These are phyloP conservation scores for Mallotus repandus DNA, from an alignment of 441 rosid species.

Conservation along the genomic window DNA sequence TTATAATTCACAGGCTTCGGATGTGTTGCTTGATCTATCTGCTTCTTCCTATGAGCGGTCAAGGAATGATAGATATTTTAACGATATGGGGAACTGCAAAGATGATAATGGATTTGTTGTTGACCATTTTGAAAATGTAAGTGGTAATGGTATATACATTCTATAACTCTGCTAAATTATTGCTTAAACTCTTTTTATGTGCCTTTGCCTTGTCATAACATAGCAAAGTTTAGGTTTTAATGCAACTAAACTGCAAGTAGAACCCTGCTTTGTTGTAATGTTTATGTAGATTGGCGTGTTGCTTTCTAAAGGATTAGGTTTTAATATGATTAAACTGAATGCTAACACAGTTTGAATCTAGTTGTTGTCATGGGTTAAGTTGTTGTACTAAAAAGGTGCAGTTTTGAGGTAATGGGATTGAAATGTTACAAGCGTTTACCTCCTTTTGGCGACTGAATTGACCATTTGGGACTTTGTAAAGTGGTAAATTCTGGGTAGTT, in stretches of 20 bases:
- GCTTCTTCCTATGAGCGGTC: conserved; percentile 47
- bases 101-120: conserved; percentile 27
- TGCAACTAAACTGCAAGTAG: too few relatives aligned
- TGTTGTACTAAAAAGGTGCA: too few relatives aligned
- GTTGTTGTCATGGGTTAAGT: too few relatives aligned
- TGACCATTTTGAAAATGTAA: conserved; percentile 51
- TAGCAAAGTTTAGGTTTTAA: too few relatives aligned
- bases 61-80: conserved; percentile 23
- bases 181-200: neutral
- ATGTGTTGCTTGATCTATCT: conserved; percentile 63
- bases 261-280: too few relatives aligned
- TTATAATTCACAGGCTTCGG: conserved; percentile 55
- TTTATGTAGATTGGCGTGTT: too few relatives aligned
- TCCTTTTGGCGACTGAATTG: neutral
- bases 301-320: too few relatives aligned
- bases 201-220: neutral
- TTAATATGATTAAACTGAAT: too few relatives aligned
- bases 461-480: neutral
- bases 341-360: too few relatives aligned
- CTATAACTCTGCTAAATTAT: neutral
- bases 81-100: conserved; percentile 22
- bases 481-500: neutral
- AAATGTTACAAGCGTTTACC: neutral
- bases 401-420: too few relatives aligned
- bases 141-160: conserved; percentile 22